Evolutionary conservation across 192 early-diverging fungal genomes (phyloP), one percentile per base, ranked within the genome.

Genomic region (Rhizophagus sp.): DNA sequence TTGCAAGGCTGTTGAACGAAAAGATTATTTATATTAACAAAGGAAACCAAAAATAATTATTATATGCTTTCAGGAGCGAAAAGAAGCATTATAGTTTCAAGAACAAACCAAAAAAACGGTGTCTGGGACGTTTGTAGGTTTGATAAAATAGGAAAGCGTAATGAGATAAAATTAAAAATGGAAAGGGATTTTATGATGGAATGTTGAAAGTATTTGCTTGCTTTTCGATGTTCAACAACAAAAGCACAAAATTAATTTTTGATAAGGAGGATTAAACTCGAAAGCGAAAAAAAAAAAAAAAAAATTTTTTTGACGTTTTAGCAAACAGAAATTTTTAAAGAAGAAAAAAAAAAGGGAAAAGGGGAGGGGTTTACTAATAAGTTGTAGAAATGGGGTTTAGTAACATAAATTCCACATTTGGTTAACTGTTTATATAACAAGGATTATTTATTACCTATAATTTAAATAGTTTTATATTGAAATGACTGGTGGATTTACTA

Each of bases 141-240:
- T 33, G 13, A 66, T 17, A 44, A 10, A 33, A n/a, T 27, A 6
- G 67, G 30, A 44, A 70, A 39, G 68, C 17, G 22, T 39, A 22
- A 30, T 27, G 27, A 65, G 64, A 65, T 27, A 65, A 65, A 27
- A 65, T 27, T 30, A 65, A 65, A 27, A 30, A 30, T 15, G 25
- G 25, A 13, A 44, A 36, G 33, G 36, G 22, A 22, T 44, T 44
- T 7, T 30, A 22, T 41, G 22, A n/a, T 17, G 6, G 30, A 34
- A 67, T 17, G 30, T 36, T 11, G 39, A 69, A 69, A 57, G 52
- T 57, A 57, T 57, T 70, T 22, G 39, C 33, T 69, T 70, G 68
- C 68, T 70, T 70, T 70, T 70, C 68, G 68, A 70, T 70, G 68
- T 70, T 70, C 68, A 70, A 70, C 68, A 70, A 70, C 68, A 70